phyloP scores from a whole-genome alignment of 73 alveolate genomes.

The Tetrahymena borealis region DNA sequence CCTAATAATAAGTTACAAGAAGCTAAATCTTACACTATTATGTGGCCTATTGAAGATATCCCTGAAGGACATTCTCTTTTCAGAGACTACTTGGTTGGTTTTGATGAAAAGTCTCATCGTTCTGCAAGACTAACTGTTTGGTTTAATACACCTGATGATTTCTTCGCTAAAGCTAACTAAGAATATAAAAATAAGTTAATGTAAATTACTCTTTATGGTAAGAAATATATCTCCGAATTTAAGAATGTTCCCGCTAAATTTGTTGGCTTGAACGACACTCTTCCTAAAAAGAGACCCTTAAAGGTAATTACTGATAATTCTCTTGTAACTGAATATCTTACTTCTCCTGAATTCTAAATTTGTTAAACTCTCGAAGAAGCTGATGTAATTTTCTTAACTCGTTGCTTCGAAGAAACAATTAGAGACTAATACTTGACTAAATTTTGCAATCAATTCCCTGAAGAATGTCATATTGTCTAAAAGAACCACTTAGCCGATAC shows the following conservation, averaged over 20 bases:
- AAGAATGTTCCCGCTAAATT: conserved; percentile 18
- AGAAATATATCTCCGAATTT: conserved; percentile 6
- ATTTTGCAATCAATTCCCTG: conserved; percentile 80
- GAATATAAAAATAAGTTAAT: conserved; percentile 49
- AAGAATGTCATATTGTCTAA: conserved; percentile 76
- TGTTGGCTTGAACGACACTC: not conserved
- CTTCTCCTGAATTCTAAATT: conserved; percentile 51
- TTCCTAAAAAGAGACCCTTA: conserved; percentile 27
- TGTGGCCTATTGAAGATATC: conserved; percentile 76
- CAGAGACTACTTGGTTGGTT: conserved; percentile 81
- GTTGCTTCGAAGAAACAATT: conserved; percentile 50
- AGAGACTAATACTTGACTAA: conserved; percentile 49
- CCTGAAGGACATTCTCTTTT: conserved; percentile 53
- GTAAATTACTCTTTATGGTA: conserved; percentile 8
- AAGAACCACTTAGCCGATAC: conserved; percentile 76
- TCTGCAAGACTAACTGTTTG: conserved; percentile 83
- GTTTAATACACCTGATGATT: conserved; percentile 84
- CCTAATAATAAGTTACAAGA: conserved; percentile 69
- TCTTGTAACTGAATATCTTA: conserved; percentile 64
- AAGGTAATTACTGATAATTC: conserved; percentile 75
- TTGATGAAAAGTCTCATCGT: conserved; percentile 77
- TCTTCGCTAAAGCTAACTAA: conserved; percentile 45
- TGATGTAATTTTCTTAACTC: conserved; percentile 65
- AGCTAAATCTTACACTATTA: conserved; percentile 68
- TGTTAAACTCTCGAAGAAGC: conserved; percentile 68